Evolutionary conservation across 2,329 filamentous ascomycete genomes (phyloP).

Genomic region (Fusarium pilosicola): DNA sequence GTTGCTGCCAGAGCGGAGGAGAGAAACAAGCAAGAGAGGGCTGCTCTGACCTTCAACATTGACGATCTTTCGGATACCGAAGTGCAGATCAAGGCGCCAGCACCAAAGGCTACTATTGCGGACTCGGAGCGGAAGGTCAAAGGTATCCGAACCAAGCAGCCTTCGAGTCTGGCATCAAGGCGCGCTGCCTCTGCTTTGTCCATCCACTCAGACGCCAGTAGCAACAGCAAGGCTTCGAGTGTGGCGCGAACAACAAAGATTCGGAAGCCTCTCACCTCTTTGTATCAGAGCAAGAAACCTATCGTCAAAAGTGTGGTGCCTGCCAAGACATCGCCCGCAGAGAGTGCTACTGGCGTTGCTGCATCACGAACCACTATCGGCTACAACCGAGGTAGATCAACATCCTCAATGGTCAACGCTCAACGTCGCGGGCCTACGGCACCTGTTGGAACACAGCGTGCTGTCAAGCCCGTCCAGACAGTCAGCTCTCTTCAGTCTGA

Average conservation of each 20-base stretch:
- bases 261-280: slow-evolving; percentile 45
- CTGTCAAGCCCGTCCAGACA: slow-evolving; percentile 26
- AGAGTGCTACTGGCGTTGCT: slow-evolving; percentile 69
- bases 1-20: slow-evolving; percentile 70
- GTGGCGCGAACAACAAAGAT: slow-evolving; percentile 23
- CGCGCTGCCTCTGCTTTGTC: slow-evolving; percentile 65
- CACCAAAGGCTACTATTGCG: background rate
- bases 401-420: slow-evolving; percentile 57
- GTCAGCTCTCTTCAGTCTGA: slow-evolving; percentile 34
- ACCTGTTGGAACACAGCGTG: slow-evolving; percentile 19
- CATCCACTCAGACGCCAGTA: slow-evolving; percentile 47
- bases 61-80: slow-evolving; percentile 58
- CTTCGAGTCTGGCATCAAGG: slow-evolving; percentile 54
- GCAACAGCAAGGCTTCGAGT: slow-evolving; percentile 6
- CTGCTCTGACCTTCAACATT: slow-evolving; percentile 70
- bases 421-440: slow-evolving; percentile 30
- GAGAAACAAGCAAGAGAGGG: slow-evolving; percentile 73
- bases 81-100: slow-evolving; percentile 3
- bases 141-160: slow-evolving; percentile 30
- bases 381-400: slow-evolving; percentile 79
- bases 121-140: slow-evolving; percentile 10
- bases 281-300: slow-evolving; percentile 46
- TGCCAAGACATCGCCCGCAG: slow-evolving; percentile 61
- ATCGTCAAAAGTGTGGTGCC: slow-evolving; percentile 53
- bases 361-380: slow-evolving; percentile 85